A percentile compares a stretch with the other conserved stretches of the same genome.
These are phyloP conservation scores for Papiliotrema terrestris DNA, from an alignment of 1,284 basidiomycete species.

Conservation along the genomic window DNA sequence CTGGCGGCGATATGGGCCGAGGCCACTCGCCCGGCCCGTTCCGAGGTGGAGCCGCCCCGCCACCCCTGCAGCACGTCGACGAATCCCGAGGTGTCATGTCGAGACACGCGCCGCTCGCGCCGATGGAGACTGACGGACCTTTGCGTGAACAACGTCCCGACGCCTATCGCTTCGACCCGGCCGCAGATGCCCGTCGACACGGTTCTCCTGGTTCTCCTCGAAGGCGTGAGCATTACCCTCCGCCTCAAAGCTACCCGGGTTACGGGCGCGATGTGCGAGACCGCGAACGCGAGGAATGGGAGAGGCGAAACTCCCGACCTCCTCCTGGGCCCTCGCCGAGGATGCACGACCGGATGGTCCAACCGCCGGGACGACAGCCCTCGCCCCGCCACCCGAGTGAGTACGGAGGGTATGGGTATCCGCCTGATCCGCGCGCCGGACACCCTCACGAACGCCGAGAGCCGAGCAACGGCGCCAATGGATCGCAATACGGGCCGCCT, in stretches of 20 bases:
- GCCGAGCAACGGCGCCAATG: background rate
- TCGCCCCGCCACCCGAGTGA: constrained; percentile 14
- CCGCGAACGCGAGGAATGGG: constrained; percentile 49
- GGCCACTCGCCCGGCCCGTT: constrained; percentile 37
- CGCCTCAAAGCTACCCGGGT: too few species aligned
- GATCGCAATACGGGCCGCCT: background rate
- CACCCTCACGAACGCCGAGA: constrained; percentile 15
- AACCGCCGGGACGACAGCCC: constrained; percentile 17
- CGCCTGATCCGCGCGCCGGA: constrained; percentile 8
- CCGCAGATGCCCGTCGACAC: background rate
- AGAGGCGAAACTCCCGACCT: constrained; percentile 24
- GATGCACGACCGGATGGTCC: constrained; percentile 23
- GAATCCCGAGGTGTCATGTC: constrained; percentile 43
- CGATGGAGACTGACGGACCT: constrained; percentile 77
- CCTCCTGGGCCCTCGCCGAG: constrained; percentile 34
- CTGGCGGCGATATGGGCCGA: constrained; percentile 21
- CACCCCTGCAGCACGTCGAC: constrained; percentile 43
- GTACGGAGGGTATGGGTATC: constrained; percentile 19
- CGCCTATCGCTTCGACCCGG: background rate
- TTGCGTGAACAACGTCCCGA: constrained; percentile 5
- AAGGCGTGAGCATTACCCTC: too few species aligned
- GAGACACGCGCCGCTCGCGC: constrained; percentile 65
- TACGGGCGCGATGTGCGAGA: constrained; percentile 31
- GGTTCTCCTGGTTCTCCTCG: background rate
- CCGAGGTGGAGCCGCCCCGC: constrained; percentile 42